A percentile compares a stretch with the other conserved stretches of the same genome.
Conservation (phyloP, 1,284 basidiomycete species). For the Ustilago bromivora region DNA sequence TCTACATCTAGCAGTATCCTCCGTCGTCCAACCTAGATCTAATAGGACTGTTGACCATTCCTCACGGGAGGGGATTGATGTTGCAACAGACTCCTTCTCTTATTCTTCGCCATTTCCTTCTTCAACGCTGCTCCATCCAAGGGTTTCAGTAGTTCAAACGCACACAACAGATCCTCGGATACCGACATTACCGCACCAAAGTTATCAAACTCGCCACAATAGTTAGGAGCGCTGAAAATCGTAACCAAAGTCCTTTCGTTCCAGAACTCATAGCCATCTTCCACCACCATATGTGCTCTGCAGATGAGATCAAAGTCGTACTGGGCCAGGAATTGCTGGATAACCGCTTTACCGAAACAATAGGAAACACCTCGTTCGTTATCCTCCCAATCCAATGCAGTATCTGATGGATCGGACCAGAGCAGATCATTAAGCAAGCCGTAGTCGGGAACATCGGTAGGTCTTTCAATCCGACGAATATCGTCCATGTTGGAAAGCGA, state of each 20-base stretch:
- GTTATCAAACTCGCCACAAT: constrained; percentile 97
- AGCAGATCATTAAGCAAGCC: constrained; percentile 96
- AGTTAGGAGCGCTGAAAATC: constrained; percentile 93
- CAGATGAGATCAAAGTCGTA: constrained; percentile 99
- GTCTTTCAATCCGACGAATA: constrained; percentile 96
- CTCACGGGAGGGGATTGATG: constrained; percentile 40
- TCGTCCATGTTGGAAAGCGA: constrained; percentile 98
- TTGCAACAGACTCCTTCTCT: constrained; percentile 80
- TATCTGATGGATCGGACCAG: constrained; percentile 99
- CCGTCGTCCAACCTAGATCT: neutral
- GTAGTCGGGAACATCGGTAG: constrained; percentile 99
- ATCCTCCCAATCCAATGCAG: constrained; percentile 98
- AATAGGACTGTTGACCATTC: constrained; percentile 34
- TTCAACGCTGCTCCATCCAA: constrained; percentile 93
- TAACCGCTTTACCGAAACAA: constrained; percentile 97
- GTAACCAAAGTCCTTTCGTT: constrained; percentile 98
- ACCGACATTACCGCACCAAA: constrained; percentile 86
- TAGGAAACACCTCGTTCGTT: constrained; percentile 99
- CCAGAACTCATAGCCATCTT: constrained; percentile 98
- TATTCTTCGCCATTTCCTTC: constrained; percentile 99
- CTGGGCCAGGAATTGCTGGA: constrained; percentile 88
- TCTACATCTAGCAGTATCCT: neutral
- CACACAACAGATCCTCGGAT: constrained; percentile 95
- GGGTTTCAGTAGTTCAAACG: constrained; percentile 94
- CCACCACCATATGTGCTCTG: constrained; percentile 99